phyloP scores from a whole-genome alignment of 2,329 filamentous ascomycete genomes.

The Nemania sp. region DNA sequence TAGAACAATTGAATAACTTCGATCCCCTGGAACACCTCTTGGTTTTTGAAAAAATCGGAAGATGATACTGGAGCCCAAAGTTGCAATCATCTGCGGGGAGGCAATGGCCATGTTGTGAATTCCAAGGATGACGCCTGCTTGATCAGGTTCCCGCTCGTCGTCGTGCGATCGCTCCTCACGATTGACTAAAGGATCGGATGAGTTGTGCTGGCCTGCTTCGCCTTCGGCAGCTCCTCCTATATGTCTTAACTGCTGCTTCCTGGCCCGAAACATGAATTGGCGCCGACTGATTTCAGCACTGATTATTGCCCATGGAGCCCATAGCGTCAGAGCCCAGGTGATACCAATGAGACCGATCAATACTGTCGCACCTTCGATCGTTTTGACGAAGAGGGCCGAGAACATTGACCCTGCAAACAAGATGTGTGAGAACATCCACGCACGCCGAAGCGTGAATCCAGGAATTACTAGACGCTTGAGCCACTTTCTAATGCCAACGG shows the following conservation, averaged over 20 bases:
- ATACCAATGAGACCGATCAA: conserved; percentile 87
- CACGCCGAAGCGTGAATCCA: conserved; percentile 85
- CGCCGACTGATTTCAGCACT: conserved; percentile 89
- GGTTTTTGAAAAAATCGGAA: conserved; percentile 91
- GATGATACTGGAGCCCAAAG: conserved; percentile 83
- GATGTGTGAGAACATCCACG: conserved; percentile 88
- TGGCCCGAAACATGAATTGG: conserved; percentile 68
- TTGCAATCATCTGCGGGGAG: conserved; percentile 90
- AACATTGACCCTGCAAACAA: conserved; percentile 86
- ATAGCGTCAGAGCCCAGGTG: conserved; percentile 91
- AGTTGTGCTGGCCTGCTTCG: conserved; percentile 29
- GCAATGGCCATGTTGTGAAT: conserved; percentile 97
- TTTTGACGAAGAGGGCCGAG: conserved; percentile 81
- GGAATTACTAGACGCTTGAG: conserved; percentile 78
- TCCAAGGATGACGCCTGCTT: conserved; percentile 90
- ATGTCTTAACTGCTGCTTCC: conserved; percentile 51
- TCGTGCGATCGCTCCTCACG: conserved; percentile 56
- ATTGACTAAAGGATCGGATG: conserved; percentile 47
- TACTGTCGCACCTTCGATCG: conserved; percentile 77
- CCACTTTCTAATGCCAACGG: conserved; percentile 55
- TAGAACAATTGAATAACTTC: conserved; percentile 87
- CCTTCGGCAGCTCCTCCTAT: conserved; percentile 39
- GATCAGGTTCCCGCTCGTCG: conserved; percentile 73
- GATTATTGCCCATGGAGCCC: conserved; percentile 96
- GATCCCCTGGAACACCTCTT: conserved; percentile 83